Percentiles rank a stretch among this genome's conserved stretches.
Evolutionary conservation across 495 filamentous ascomycete genomes (phyloP).

Genomic region (Annulohypoxylon moriforme): DNA sequence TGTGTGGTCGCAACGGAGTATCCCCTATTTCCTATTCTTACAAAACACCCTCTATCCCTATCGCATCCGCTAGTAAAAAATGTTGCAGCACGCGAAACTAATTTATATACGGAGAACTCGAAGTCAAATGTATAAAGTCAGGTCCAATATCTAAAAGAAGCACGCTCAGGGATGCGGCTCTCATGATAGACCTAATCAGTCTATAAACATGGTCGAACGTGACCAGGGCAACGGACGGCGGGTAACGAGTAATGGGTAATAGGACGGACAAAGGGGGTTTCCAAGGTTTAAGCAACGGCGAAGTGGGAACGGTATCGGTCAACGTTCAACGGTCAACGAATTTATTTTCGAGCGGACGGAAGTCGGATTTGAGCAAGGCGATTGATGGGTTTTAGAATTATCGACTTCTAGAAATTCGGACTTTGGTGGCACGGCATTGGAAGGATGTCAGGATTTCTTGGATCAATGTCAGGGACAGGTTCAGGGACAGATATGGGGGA

Average conservation of each 20-base stretch:
- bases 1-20: slow-evolving; percentile 27
- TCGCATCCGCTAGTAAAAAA: slow-evolving; percentile 35
- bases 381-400: slow-evolving; percentile 11
- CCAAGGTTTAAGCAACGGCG: not conserved
- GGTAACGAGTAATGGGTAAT: not conserved
- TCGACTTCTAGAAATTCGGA: slow-evolving; percentile 23
- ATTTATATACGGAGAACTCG: slow-evolving; percentile 32
- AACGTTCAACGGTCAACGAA: not conserved
- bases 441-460: not conserved
- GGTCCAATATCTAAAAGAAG: slow-evolving; percentile 42
- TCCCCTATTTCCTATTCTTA: slow-evolving; percentile 42
- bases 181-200: slow-evolving; percentile 49
- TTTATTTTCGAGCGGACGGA: not conserved
- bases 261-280: slow-evolving; percentile 6
- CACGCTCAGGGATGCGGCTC: slow-evolving; percentile 48
- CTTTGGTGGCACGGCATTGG: slow-evolving; percentile 37
- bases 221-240: slow-evolving; percentile 19
- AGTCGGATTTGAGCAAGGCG: too few species aligned
- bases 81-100: slow-evolving; percentile 16
- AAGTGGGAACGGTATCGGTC: slow-evolving; percentile 18
- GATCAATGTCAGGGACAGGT: not conserved
- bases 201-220: slow-evolving; percentile 46
- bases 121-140: slow-evolving; percentile 16
- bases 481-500: slow-evolving; percentile 27
- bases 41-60: slow-evolving; percentile 26